phyloP scores from a whole-genome alignment of 345 rosid genomes.

The Luvunga scandens region DNA sequence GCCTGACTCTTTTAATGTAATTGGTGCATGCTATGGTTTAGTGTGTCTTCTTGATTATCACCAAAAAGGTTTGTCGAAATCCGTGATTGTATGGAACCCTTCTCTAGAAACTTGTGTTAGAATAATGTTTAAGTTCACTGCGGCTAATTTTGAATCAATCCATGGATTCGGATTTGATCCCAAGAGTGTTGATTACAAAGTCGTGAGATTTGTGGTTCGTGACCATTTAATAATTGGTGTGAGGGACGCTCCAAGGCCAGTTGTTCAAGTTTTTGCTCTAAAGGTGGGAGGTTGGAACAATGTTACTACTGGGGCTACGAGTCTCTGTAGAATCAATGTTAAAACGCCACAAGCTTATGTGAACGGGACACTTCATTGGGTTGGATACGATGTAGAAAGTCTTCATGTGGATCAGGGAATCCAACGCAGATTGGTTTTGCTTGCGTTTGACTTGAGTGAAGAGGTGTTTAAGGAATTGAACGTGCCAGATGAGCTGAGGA shows the following conservation, averaged over 20 bases:
- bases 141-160: neutral
- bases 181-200: slow-evolving; percentile 22
- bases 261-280: slow-evolving; percentile 28
- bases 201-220: slow-evolving; percentile 25
- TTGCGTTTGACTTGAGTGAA: slow-evolving; percentile 15
- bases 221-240: neutral
- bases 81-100: slow-evolving; percentile 7
- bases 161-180: slow-evolving; percentile 21
- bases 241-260: neutral
- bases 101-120: neutral
- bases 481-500: slow-evolving; percentile 18
- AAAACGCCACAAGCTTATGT: slow-evolving; percentile 22
- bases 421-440: slow-evolving; percentile 12
- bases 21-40: neutral
- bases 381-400: slow-evolving; percentile 20
- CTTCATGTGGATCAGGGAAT: neutral
- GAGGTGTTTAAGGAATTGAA: slow-evolving; percentile 28
- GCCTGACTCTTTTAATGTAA: neutral
- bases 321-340: slow-evolving; percentile 10
- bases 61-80: neutral
- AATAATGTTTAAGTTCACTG: neutral
- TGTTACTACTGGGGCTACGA: neutral
- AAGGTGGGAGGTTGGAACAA: slow-evolving; percentile 26
- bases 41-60: neutral
- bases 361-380: slow-evolving; percentile 40